Evolutionary conservation across 768 basidiomycete genomes (phyloP), one percentile per base, ranked within the genome.

Genomic region (Lentinula sp.): DNA sequence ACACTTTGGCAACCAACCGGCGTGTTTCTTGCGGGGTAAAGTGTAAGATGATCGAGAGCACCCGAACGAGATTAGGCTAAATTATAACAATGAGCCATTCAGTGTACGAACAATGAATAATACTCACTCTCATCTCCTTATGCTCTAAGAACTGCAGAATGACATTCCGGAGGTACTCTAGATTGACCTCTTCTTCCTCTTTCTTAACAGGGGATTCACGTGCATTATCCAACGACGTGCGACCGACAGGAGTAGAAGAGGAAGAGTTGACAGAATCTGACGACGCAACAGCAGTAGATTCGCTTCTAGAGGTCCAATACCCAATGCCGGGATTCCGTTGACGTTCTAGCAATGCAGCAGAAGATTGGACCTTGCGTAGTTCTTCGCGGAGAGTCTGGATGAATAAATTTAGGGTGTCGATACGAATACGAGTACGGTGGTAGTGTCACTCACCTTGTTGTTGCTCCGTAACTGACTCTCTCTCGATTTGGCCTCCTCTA

Each of bases 121-220:
- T 39, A 23, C 92, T 71, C 69, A 95, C 95, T 75, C 97, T 82
- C 95, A 98, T 98, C 72, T 98, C 95, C 71, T 96, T 95, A 75
- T 98, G 92, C 71, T 99, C 97, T 54, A 99, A 79, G 77, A 99
- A 99, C 71, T 98, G 97, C 50, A 99, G 72, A 60, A 98, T 93
- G 36, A 98, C 91, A 72, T 98, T 98, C 61, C 97, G 82, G 50
- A 99, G 73, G 73, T 99, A 99, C 74, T 98, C 97, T 7, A 96
- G 76, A 68, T 96, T 98, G 59, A 98, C 84, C 63, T 96, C 96
- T 69, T 96, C 95, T 48, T 98, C 95, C 10, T 82, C 83, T 59
- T 76, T 81, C 9, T 65, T 65, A 2, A 77, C 67, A 6, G 70
- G 69, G 36, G 71, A 5, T 6, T 20, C 23, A 20, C 12, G 46